Evolutionary conservation across 2,329 filamentous ascomycete species (phyloP).

Genomic region (Monilinia aucupariae): DNA sequence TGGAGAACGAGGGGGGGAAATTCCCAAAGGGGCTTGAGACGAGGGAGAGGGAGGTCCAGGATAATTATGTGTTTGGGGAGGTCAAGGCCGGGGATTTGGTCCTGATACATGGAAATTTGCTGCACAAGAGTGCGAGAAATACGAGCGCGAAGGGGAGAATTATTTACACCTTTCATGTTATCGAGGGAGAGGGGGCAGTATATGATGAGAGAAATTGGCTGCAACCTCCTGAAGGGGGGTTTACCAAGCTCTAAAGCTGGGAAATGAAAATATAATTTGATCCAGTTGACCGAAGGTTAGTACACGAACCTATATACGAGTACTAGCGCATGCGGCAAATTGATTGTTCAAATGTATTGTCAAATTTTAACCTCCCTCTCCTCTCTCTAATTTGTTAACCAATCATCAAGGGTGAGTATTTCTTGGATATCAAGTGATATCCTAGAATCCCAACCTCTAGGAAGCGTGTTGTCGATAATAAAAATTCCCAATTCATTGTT

Average conservation of each 20-base stretch:
- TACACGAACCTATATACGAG: too few species aligned
- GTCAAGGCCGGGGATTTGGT: conserved; percentile 89
- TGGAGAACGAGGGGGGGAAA: conserved; percentile 58
- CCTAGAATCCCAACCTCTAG: too few species aligned
- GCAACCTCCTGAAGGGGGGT: conserved; percentile 74
- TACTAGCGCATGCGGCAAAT: too few species aligned
- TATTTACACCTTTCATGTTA: conserved; percentile 97
- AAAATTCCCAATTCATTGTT: too few species aligned
- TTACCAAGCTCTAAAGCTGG: conserved; percentile 44
- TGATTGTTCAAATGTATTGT: too few species aligned
- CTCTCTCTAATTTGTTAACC: too few species aligned
- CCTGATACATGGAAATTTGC: conserved; percentile 87
- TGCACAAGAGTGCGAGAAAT: conserved; percentile 97
- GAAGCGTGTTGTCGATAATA: too few species aligned
- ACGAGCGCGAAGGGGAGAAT: conserved; percentile 78
- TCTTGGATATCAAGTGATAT: too few species aligned
- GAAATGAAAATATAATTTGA: too few species aligned
- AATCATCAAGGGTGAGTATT: too few species aligned
- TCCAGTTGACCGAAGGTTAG: too few species aligned
- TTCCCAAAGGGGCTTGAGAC: conserved; percentile 55
- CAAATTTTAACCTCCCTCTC: too few species aligned
- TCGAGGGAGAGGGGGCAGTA: conserved; percentile 66
- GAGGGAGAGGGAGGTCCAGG: conserved; percentile 34
- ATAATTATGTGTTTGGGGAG: conserved; percentile 70
- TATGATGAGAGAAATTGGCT: conserved; percentile 94